These are phyloP conservation scores for Metarhizium brunneum DNA, from an alignment of 2,329 filamentous ascomycete species.

Conservation along the genomic window DNA sequence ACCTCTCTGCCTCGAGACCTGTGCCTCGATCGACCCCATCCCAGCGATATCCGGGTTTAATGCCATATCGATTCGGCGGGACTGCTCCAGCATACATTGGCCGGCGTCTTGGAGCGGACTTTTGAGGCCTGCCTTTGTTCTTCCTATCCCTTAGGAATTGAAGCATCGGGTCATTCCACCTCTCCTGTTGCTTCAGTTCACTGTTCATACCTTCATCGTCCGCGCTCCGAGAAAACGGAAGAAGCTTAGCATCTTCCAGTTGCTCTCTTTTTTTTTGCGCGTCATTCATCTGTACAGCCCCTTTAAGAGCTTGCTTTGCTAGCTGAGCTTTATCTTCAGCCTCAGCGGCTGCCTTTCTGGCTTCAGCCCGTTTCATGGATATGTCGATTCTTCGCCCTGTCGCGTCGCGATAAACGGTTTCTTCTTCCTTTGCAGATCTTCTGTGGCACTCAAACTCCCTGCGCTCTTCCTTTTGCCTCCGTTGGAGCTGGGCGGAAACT, in stretches of 20 bases:
- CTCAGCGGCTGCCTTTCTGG: conserved; percentile 53
- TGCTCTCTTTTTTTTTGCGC: conserved; percentile 55
- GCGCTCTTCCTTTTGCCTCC: conserved; percentile 57
- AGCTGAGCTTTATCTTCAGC: conserved; percentile 63
- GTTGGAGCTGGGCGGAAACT: conserved; percentile 59
- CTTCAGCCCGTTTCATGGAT: conserved; percentile 80
- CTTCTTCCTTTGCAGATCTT: conserved; percentile 45
- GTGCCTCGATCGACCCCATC: conserved; percentile 92
- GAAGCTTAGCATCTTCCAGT: conserved; percentile 71
- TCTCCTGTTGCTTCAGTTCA: conserved; percentile 63
- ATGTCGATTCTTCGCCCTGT: conserved; percentile 92
- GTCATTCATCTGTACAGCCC: conserved; percentile 72
- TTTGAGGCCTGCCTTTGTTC: conserved; percentile 14
- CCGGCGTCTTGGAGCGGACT: conserved; percentile 28
- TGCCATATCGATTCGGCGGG: conserved; percentile 87
- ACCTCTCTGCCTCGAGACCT: conserved; percentile 89
- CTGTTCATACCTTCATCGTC: conserved; percentile 83
- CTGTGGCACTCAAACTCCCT: conserved; percentile 36
- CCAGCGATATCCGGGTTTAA: conserved; percentile 87
- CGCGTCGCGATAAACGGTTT: conserved; percentile 93
- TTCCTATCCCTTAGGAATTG: conserved; percentile 56
- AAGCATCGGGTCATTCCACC: conserved; percentile 94
- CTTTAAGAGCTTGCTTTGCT: conserved; percentile 63
- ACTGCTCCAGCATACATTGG: conserved; percentile 72
- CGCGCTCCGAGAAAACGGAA: conserved; percentile 69